phyloP scores from a whole-genome alignment of 164 flowering plant genomes.

The Chimonanthus salicifolius region DNA sequence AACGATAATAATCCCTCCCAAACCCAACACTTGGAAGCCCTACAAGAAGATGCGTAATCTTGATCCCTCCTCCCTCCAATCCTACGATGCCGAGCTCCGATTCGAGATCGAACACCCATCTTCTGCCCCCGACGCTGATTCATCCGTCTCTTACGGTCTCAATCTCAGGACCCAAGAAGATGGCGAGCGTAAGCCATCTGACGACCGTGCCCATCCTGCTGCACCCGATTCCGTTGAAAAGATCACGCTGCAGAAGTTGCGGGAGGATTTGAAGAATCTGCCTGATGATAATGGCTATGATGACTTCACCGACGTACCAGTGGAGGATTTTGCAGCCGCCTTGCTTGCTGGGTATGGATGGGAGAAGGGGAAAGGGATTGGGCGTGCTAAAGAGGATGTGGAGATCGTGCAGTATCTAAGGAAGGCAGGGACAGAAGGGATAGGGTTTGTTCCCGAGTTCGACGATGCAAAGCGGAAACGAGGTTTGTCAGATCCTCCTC shows the following conservation, averaged over 20 bases:
- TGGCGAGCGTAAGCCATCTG: not conserved
- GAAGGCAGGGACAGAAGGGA: slow-evolving; percentile 38
- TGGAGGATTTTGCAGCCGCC: slow-evolving; percentile 74
- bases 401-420: slow-evolving; percentile 34
- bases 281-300: slow-evolving; percentile 59
- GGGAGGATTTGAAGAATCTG: slow-evolving; percentile 43
- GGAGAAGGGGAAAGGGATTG: slow-evolving; percentile 67
- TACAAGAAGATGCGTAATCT: slow-evolving; percentile 62
- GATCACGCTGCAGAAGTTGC: slow-evolving; percentile 40
- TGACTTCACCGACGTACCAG: slow-evolving; percentile 50
- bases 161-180: slow-evolving; percentile 25
- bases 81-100: slow-evolving; percentile 15
- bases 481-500: slow-evolving; percentile 4
- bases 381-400: slow-evolving; percentile 61
- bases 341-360: slow-evolving; percentile 73
- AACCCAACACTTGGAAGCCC: slow-evolving; percentile 50
- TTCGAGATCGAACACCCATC: slow-evolving; percentile 43
- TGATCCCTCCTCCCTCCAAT: slow-evolving; percentile 25
- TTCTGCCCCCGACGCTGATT: slow-evolving; percentile 12
- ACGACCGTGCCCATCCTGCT: not conserved
- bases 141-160: slow-evolving; percentile 36
- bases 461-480: slow-evolving; percentile 12
- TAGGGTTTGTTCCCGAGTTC: slow-evolving; percentile 36
- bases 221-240: slow-evolving; percentile 18
- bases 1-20: slow-evolving; percentile 42